Percentiles rank a stretch among this genome's conserved stretches.
Conservation (phyloP, 352 stramenopile genomes). For the Phytopythium helicoides region DNA sequence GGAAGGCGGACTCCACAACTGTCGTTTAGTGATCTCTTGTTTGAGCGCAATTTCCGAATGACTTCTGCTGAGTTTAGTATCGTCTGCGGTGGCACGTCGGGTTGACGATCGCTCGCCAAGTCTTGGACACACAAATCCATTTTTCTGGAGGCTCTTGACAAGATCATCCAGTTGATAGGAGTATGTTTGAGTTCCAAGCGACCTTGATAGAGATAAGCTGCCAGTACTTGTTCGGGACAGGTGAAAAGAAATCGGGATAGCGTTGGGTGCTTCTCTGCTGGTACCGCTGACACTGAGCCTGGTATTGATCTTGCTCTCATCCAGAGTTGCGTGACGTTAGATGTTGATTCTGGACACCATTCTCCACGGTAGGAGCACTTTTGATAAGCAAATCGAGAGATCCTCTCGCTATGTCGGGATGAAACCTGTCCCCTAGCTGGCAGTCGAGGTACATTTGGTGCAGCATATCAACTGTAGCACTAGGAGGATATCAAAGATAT, state of each 20-base stretch:
- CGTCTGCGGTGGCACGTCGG: no score
- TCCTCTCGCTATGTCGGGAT: conserved; percentile 15
- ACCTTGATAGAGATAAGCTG: conserved; percentile 24
- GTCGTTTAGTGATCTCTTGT: no score
- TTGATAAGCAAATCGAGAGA: conserved; percentile 34
- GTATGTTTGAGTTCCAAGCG: conserved; percentile 20
- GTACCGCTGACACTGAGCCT: conserved; percentile 13
- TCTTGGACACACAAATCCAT: conserved; percentile 26
- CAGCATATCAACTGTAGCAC: conserved; percentile 36
- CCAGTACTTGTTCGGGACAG: conserved; percentile 19
- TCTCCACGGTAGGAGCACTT: conserved; percentile 22
- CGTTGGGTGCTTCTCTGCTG: conserved; percentile 14
- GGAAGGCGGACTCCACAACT: no score
- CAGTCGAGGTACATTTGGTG: conserved; percentile 42
- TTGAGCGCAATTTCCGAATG: no score
- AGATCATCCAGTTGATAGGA: conserved; percentile 26
- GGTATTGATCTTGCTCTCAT: conserved; percentile 16
- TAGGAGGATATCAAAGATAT: no score
- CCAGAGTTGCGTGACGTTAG: conserved; percentile 29
- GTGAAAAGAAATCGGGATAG: conserved; percentile 23
- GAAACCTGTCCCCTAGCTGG: conserved; percentile 31
- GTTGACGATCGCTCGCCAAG: no score
- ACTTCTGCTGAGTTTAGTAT: conserved; percentile 2
- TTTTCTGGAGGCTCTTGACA: conserved; percentile 18
- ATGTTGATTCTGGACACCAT: conserved; percentile 13